A percentile compares a stretch with the other conserved stretches of the same genome.
These are phyloP conservation scores for Reticulascus tulasneorum DNA, from an alignment of 2,329 filamentous ascomycete species.

Conservation along the genomic window DNA sequence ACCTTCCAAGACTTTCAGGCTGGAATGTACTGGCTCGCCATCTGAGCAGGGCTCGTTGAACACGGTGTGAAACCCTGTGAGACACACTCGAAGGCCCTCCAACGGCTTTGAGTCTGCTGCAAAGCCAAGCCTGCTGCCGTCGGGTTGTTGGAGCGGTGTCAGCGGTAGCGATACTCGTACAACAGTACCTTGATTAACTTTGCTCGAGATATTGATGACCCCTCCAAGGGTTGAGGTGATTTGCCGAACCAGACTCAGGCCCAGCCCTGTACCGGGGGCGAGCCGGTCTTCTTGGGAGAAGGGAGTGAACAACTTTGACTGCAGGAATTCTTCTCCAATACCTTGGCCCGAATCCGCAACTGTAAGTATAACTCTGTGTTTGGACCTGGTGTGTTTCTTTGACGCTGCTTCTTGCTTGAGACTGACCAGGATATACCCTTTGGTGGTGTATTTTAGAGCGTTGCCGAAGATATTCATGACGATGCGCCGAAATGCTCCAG, in stretches of 20 bases:
- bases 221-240: slow-evolving; percentile 59
- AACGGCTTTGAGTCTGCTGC: too few species aligned
- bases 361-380: slow-evolving; percentile 31
- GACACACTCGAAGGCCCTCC: slow-evolving; percentile 23
- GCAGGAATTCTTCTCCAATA: slow-evolving; percentile 59
- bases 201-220: too few species aligned
- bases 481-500: slow-evolving; percentile 47
- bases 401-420: slow-evolving; percentile 21
- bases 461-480: slow-evolving; percentile 63
- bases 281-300: slow-evolving; percentile 61
- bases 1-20: slow-evolving; percentile 14
- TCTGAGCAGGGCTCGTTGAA: too few species aligned
- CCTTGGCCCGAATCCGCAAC: slow-evolving; percentile 62
- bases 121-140: too few species aligned
- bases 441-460: slow-evolving; percentile 56
- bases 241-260: slow-evolving; percentile 58
- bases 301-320: slow-evolving; percentile 55
- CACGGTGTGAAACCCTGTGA: slow-evolving; percentile 21
- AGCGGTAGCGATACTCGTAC: too few species aligned
- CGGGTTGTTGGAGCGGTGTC: too few species aligned
- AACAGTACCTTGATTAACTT: too few species aligned
- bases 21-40: too few species aligned
- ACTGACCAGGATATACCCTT: slow-evolving; percentile 44
- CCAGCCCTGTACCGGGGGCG: slow-evolving; percentile 57
- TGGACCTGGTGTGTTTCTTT: slow-evolving; percentile 16